A percentile compares a stretch with the other conserved stretches of the same genome.
Conservation (phyloP, 2,329 filamentous ascomycete genomes). For the Alternaria gaisen region DNA sequence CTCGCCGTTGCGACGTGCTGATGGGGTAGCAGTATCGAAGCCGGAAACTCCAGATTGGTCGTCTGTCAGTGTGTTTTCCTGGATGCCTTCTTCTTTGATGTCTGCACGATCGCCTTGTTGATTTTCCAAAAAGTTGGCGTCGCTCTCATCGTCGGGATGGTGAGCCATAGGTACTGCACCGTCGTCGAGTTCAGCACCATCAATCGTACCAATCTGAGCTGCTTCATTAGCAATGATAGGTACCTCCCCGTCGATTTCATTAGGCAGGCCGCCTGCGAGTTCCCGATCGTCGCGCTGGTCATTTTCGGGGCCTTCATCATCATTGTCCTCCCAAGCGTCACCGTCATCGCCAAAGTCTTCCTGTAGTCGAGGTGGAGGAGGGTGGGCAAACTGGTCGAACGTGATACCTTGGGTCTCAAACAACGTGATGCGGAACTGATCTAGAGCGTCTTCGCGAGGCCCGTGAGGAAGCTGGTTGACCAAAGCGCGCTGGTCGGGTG, state of each 20-base stretch:
- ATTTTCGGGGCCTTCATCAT: not conserved
- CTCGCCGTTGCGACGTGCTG: not conserved
- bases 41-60: not conserved
- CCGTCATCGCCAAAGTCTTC: not conserved
- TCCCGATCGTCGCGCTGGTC: not conserved
- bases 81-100: not conserved
- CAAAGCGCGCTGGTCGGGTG: constrained; percentile 14
- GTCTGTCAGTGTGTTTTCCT: not conserved
- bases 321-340: not conserved
- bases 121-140: not conserved
- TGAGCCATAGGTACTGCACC: not conserved
- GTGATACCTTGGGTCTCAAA: constrained; percentile 26
- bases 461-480: constrained; percentile 20
- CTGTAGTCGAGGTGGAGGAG: constrained; percentile 2
- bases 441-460: constrained; percentile 22
- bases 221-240: no score
- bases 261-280: not conserved
- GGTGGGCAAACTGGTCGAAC: constrained; percentile 10
- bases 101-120: not conserved
- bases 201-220: not conserved
- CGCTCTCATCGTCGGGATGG: not conserved
- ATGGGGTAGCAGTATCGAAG: not conserved
- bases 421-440: constrained; percentile 28
- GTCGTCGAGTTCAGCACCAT: not conserved
- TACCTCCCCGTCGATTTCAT: not conserved